phyloP scores from a whole-genome alignment of 2,329 filamentous ascomycete species.

The Fusarium circinatum region DNA sequence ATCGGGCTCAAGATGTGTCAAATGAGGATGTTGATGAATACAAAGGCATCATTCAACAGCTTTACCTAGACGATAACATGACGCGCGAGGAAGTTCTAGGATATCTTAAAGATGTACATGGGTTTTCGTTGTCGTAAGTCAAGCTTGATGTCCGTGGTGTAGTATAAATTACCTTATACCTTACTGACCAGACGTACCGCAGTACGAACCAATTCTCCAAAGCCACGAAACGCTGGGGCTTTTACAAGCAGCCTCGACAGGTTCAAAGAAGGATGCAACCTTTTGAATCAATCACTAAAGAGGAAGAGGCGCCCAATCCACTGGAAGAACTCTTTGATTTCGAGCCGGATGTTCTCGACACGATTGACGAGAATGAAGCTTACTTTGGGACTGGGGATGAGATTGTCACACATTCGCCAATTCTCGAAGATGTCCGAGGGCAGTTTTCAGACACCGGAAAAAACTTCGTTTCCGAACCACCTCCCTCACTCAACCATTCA shows the following conservation, averaged over 20 bases:
- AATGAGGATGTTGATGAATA: neutral
- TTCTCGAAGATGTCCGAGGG: accelerated
- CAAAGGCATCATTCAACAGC: neutral
- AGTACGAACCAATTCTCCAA: neutral
- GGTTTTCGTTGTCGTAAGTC: neutral
- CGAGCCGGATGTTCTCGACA: neutral
- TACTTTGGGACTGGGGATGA: accelerated
- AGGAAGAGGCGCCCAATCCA: accelerated
- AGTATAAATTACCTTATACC: neutral
- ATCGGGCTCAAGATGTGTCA: neutral
- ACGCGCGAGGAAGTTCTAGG: neutral
- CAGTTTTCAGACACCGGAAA: accelerated
- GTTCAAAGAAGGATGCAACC: too few relatives aligned
- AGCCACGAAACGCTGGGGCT: neutral
- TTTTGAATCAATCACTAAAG: accelerated
- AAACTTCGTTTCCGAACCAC: accelerated
- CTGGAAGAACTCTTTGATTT: neutral
- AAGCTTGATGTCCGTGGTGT: neutral
- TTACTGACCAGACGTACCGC: accelerated
- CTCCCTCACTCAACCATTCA: accelerated
- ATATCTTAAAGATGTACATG: accelerated
- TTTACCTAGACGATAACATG: neutral
- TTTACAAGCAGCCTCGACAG: neutral
- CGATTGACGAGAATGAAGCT: neutral
- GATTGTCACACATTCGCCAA: accelerated